Base-by-base conservation (phyloP, 1,139 yeast species). In the Suhomyces ambrosiae region DNA sequence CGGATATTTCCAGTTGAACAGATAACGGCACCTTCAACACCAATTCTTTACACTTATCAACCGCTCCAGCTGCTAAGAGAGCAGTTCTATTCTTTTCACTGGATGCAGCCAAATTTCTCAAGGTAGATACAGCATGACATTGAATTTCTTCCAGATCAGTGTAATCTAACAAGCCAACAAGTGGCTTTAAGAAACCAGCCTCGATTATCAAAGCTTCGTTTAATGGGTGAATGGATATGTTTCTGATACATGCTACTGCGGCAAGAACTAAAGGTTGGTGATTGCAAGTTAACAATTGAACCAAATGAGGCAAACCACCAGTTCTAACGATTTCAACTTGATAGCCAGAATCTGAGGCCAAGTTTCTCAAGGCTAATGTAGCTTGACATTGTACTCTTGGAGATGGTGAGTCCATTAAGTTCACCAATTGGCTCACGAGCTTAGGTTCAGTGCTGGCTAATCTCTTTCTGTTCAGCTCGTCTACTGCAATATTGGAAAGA, bases 381-480 rank as follows among this genome's bases (percentile, higher is more conserved):
- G 98, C 97, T 67, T 92, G 99, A 63, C 99, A 92, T 65, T 92
- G 97, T 23, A 92, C 97, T 52, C 97, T 76, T 23, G 97, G 95
- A 23, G 92, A 81, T 15, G 84, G 82, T 3, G 95, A 86, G 58
- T 88, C 95, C 98, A 94, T 92, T 47, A 92, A 74, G 47, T 79
- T 79, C 26, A 94, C 97, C 50, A 92, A 75, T 60, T 89, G 94
- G 44, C 84, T 71, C 5, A 92, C 97, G 47, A 92, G 74, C 53
- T 89, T 84, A n/a, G 97, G 97, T 65, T 92, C 97, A 3, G 96
- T 86, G 44, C 87, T 83, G 4, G 97, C 82, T 49, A 92, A 74
- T 58, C 86, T 86, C 60, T 85, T 86, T 50, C 99, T 78, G 66
- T 92, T 92, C 33, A 76, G 73, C 56, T 89, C 95, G 64, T 92